Percentiles rank a stretch among this genome's conserved stretches.
These are phyloP conservation scores for Glycine latifolia DNA, from an alignment of 306 rosid species.

Conservation along the genomic window DNA sequence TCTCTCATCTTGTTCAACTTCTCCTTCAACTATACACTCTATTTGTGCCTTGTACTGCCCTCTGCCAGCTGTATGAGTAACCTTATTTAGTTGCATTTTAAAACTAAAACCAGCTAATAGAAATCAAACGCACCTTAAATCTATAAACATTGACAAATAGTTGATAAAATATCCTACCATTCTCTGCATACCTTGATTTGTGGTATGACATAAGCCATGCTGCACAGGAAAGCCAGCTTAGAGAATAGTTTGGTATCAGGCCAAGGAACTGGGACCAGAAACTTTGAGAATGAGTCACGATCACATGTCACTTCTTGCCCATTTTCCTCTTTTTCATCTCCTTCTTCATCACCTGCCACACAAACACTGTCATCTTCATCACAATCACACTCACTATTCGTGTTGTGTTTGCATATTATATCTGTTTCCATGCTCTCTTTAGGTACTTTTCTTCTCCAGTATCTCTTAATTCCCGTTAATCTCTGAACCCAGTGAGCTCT, in stretches of 20 bases:
- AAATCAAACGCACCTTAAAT: neutral
- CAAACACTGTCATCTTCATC: neutral
- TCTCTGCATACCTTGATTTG: slow-evolving; percentile 8
- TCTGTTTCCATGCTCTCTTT: neutral
- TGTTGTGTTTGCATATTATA: neutral
- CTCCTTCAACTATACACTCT: neutral
- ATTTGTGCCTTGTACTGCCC: neutral
- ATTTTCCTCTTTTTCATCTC: neutral
- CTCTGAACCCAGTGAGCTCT: neutral
- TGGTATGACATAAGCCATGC: slow-evolving; percentile 9
- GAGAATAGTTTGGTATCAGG: neutral
- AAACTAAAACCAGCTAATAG: neutral
- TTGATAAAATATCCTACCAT: neutral
- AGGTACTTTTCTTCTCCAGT: neutral
- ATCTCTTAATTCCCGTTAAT: neutral
- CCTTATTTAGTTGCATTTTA: neutral
- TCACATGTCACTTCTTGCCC: neutral
- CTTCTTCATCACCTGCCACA: neutral
- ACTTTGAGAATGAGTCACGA: neutral
- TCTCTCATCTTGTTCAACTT: neutral
- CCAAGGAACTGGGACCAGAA: neutral
- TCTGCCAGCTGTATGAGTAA: neutral
- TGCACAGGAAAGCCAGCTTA: slow-evolving; percentile 2
- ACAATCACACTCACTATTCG: neutral
- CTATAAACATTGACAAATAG: neutral